Base-by-base conservation (phyloP, 2,329 filamentous ascomycete genomes). In the Xylariaceae sp. region DNA sequence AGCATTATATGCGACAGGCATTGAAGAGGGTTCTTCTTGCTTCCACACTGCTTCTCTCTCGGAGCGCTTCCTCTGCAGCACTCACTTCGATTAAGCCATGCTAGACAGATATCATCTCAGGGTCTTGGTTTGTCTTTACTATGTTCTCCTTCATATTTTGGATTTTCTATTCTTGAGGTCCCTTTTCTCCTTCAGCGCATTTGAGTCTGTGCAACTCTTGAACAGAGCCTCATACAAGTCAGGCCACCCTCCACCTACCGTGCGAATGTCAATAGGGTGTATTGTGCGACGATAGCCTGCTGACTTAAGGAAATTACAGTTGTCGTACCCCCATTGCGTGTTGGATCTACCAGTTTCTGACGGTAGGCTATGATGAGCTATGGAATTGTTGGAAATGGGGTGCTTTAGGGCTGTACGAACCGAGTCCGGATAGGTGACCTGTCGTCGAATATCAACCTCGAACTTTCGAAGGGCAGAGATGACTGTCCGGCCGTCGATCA, bases 251-350 rank as follows among this genome's bases (percentile, higher is more conserved):
- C 46, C 54, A 17, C 55, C 48, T 10, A 55, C 47, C 1, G 48
- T 57, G 22, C 54, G 54, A 32, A 62, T 61, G n/a, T 61, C 54
- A 6, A 56, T 31, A 1, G 58, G 56, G 52, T 59, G 4, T 47
- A 51, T 6, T 59, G 44, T 14, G 58, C 55, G 11, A 61, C 55
- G 14, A 61, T 56, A 33, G 54, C 54, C 32, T 61, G 56, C 48
- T 60, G 58, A 39, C 53, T 55, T 11, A 60, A 53, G 2, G 56
- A 62, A 39, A 54, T 59, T 5, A 61, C 46, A 9, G 42, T 47
- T 3, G 49, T 53, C 12, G 52, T 54, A 9, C 53, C 54, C 22
- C 41, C 44, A 17, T 58, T 55, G 1, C 53, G 50, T 12, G 58
- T 56, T 7, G 57, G 57, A 35, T 61, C 55, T 11, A 57, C 52